Evolutionary conservation across 352 stramenopile genomes (phyloP), one percentile per base, ranked within the genome.

Genomic region (Globisporangium iwayamae): DNA sequence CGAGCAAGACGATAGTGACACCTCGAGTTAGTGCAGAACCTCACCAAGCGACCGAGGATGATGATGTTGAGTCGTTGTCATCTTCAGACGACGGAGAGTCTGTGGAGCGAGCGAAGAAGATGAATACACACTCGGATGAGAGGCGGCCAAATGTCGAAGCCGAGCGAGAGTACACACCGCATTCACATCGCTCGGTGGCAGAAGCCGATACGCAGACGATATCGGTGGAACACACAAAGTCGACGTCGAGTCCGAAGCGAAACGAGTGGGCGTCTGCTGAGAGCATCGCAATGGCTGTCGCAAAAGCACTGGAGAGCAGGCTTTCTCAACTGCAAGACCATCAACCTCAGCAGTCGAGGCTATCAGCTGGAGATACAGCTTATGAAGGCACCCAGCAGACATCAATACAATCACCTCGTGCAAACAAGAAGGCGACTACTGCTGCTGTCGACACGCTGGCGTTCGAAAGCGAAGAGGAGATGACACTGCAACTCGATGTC

Each of bases 381-480:
- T 16, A 16, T 34, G 54, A n/a, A 22, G 9, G 3, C 20, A 38
- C 13, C 36, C n/a, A 60, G n/a, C 54, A 36, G 14, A 56, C 50
- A 1, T 30, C 18, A 52, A 55, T 34, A 55, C 32, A 11, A 46
- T 34, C 28, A 3, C n/a, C n/a, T 30, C 18, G 5, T n/a, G 25
- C 6, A 5, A 65, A 32, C 25, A 67, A 36, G 16, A 30, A 54
- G 5, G 47, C 18, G 45, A 2, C 46, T 11, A 8, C 28, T 18
- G 3, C 30, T 45, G 34, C 30, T 55, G 22, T 52, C 18, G 75
- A 80, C 38, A 66, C 68, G 11, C 34, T 81, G 41, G 70, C 70
- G 3, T 79, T 90, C 56, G 79, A 85, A 54, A 86, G 67, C 14
- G 73, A 92, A 48, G 73, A 78, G 1, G 76, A 87, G 48, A 76